These are phyloP conservation scores for Volvox carteri DNA, from an alignment of 163 green algal species.

Conservation along the genomic window DNA sequence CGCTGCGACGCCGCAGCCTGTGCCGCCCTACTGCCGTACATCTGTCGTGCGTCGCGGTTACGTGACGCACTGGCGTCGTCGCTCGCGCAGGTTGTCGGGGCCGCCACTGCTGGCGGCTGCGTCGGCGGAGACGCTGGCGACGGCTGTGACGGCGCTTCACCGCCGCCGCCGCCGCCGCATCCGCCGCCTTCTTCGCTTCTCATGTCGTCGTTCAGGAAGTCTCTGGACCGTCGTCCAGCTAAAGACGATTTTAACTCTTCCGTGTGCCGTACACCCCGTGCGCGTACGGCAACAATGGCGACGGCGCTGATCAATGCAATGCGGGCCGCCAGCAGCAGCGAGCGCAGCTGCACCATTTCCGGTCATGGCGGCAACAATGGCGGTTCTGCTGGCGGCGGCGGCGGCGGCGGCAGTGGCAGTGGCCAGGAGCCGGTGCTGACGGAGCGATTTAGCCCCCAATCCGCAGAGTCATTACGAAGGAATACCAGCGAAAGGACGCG, in stretches of 20 bases:
- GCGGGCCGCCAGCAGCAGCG: not conserved
- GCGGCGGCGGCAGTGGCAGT: not conserved
- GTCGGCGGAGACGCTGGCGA: too few species aligned
- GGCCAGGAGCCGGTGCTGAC: not conserved
- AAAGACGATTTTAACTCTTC: too few species aligned
- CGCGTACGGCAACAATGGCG: not conserved
- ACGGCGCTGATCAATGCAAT: not conserved
- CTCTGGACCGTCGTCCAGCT: too few species aligned
- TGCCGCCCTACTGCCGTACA: not conserved
- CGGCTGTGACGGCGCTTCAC: too few species aligned
- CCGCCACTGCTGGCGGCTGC: too few species aligned
- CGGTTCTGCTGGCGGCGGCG: not conserved
- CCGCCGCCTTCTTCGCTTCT: too few species aligned
- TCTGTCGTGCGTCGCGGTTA: not conserved
- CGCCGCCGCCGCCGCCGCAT: too few species aligned
- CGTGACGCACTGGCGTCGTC: not conserved
- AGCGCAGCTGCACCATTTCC: not conserved
- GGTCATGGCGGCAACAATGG: not conserved
- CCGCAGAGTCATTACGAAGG: not conserved
- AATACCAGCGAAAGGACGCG: not conserved
- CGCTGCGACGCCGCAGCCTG: not conserved
- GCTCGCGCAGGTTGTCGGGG: not conserved
- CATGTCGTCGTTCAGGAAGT: too few species aligned
- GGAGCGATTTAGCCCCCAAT: not conserved
- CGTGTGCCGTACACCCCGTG: too few species aligned